These are phyloP conservation scores for Solanum arcanum DNA, from an alignment of 257 asterid species.

Conservation along the genomic window DNA sequence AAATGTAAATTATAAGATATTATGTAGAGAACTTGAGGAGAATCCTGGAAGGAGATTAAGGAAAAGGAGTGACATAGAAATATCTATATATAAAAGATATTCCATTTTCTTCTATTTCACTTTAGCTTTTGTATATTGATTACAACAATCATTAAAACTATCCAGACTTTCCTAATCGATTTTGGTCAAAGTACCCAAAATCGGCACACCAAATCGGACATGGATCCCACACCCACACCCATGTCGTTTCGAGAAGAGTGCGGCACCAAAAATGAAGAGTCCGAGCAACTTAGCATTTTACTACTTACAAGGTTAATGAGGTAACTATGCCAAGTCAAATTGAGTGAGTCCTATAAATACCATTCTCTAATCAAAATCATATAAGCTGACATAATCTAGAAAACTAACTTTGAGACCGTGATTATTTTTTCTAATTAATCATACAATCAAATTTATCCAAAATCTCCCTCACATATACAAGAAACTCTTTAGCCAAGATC, in stretches of 20 bases:
- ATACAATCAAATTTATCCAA: neutral
- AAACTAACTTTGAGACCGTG: neutral
- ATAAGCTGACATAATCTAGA: neutral
- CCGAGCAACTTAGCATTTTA: neutral
- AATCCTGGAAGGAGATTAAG: neutral
- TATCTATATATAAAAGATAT: neutral
- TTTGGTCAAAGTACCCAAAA: neutral
- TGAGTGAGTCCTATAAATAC: neutral
- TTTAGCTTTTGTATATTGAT: neutral
- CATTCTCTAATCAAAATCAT: neutral
- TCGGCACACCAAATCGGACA: neutral
- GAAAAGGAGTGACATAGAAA: neutral
- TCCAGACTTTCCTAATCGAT: neutral
- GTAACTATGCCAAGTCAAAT: neutral
- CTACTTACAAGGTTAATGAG: neutral
- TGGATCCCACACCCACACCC: neutral
- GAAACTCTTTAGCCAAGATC: neutral
- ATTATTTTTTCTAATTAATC: neutral
- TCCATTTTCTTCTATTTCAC: neutral
- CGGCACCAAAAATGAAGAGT: neutral
- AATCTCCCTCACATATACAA: neutral
- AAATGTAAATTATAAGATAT: neutral
- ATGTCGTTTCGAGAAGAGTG: neutral
- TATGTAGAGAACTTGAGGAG: neutral
- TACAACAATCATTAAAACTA: no score